A percentile compares a stretch with the other conserved stretches of the same genome.
Conservation (phyloP, 1,284 basidiomycete species). For the Ceratobasidium sp. region DNA sequence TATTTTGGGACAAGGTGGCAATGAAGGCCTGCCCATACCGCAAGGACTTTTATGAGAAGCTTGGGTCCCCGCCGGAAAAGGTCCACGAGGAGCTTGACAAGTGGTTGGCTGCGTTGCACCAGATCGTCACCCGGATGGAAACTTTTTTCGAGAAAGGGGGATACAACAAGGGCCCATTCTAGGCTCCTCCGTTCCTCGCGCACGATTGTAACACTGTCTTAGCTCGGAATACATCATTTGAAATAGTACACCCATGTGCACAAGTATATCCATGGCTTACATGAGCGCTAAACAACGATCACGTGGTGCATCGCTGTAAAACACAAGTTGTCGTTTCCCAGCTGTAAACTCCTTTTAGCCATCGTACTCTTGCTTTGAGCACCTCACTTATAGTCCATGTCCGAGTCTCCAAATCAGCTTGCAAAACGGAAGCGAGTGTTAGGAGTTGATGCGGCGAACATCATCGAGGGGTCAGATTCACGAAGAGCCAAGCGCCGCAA, state of each 20-base stretch:
- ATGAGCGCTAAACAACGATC: conserved; percentile 25
- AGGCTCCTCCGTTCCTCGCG: neutral
- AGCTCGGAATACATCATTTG: conserved; percentile 3
- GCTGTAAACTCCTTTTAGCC: neutral
- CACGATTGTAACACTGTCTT: neutral
- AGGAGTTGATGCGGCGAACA: conserved; percentile 42
- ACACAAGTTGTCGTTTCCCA: conserved; percentile 32
- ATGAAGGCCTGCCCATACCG: conserved; percentile 98
- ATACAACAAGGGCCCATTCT: conserved; percentile 61
- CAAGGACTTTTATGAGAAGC: conserved; percentile 85
- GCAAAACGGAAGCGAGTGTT: conserved; percentile 37
- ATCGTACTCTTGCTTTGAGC: neutral
- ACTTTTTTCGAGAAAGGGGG: conserved; percentile 73
- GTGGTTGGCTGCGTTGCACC: conserved; percentile 80
- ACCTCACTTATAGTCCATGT: conserved; percentile 7
- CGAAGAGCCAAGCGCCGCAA: conserved; percentile 41
- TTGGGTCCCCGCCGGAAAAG: conserved; percentile 74
- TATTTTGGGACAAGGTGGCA: conserved; percentile 67
- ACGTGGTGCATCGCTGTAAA: conserved; percentile 7
- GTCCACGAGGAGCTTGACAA: conserved; percentile 73
- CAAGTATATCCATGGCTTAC: conserved; percentile 12
- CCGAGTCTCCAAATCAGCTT: conserved; percentile 26
- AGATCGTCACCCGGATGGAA: conserved; percentile 73
- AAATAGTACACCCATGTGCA: neutral
- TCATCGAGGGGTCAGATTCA: conserved; percentile 41